Evolutionary conservation across 345 rosid species (phyloP).

Genomic region (Erucastrum elatum): DNA sequence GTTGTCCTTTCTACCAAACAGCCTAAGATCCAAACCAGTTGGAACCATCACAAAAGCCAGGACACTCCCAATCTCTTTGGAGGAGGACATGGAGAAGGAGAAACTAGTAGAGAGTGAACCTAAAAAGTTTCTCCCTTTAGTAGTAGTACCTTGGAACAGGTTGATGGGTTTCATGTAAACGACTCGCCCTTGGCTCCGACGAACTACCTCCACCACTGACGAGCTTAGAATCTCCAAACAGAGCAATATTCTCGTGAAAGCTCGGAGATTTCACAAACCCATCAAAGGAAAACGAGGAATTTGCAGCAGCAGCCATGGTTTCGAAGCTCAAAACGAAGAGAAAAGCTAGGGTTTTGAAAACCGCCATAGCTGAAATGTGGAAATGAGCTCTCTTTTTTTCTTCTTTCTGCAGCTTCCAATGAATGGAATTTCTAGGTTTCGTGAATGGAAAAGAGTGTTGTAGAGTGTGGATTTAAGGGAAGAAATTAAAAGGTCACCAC

Average conservation of each 20-base stretch:
- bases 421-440: slow-evolving; percentile 29
- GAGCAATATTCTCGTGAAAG: slow-evolving; percentile 49
- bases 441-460: not conserved
- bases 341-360: slow-evolving; percentile 41
- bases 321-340: slow-evolving; percentile 43
- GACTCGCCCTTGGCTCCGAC: slow-evolving; percentile 51
- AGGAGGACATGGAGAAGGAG: slow-evolving; percentile 64
- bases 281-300: slow-evolving; percentile 53
- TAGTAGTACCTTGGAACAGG: slow-evolving; percentile 53
- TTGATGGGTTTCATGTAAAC: slow-evolving; percentile 70
- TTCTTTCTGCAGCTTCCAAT: slow-evolving; percentile 14
- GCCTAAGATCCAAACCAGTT: slow-evolving; percentile 45
- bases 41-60: slow-evolving; percentile 75
- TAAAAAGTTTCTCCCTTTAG: slow-evolving; percentile 43
- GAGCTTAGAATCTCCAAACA: slow-evolving; percentile 71
- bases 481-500: slow-evolving; percentile 43
- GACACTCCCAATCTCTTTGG: slow-evolving; percentile 51
- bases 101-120: slow-evolving; percentile 71
- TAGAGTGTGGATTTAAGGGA: slow-evolving; percentile 25
- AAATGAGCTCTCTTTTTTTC: slow-evolving; percentile 13
- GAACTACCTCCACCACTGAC: slow-evolving; percentile 46
- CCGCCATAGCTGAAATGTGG: slow-evolving; percentile 34
- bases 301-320: slow-evolving; percentile 40
- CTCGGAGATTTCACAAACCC: slow-evolving; percentile 54
- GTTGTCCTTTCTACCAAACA: slow-evolving; percentile 36